Evolutionary conservation across 192 early-diverging fungal species (phyloP).

Genomic region (Linnemannia schmuckeri): DNA sequence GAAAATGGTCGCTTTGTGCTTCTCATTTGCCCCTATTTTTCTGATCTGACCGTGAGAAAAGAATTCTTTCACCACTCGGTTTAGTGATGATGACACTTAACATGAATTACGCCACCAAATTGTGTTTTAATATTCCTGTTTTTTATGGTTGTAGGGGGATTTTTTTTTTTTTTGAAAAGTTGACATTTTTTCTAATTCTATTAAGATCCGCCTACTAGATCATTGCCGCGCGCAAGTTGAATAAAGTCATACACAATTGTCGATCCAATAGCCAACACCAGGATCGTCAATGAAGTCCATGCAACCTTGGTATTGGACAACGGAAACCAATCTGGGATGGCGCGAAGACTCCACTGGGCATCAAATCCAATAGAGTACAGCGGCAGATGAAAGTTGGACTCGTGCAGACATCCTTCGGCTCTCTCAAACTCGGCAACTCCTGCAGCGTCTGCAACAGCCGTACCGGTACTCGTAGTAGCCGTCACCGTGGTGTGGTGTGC

Average conservation of each 20-base stretch:
- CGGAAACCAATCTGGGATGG: slow-evolving; percentile 26
- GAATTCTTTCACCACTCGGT: background rate
- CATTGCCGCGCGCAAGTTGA: slow-evolving; percentile 57
- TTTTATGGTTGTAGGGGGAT: too few relatives aligned
- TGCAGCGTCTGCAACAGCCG: background rate
- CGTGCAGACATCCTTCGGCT: background rate
- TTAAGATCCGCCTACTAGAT: slow-evolving; percentile 33
- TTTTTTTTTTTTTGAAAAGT: background rate
- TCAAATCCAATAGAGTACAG: slow-evolving; percentile 18
- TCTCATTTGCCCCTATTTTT: too few relatives aligned
- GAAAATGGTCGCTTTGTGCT: too few relatives aligned
- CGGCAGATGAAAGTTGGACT: background rate
- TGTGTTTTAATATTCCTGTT: background rate
- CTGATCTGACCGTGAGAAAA: too few relatives aligned
- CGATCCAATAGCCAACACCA: slow-evolving; percentile 55
- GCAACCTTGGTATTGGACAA: slow-evolving; percentile 34
- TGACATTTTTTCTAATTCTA: background rate
- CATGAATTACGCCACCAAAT: background rate
- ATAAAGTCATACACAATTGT: slow-evolving; percentile 69
- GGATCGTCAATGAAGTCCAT: slow-evolving; percentile 35
- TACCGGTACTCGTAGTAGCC: background rate
- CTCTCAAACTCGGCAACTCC: background rate
- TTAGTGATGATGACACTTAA: background rate
- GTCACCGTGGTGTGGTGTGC: background rate
- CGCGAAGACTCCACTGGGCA: slow-evolving; percentile 8